Base-by-base conservation (phyloP, 331 rosid species). In the Rosa hybrid region DNA sequence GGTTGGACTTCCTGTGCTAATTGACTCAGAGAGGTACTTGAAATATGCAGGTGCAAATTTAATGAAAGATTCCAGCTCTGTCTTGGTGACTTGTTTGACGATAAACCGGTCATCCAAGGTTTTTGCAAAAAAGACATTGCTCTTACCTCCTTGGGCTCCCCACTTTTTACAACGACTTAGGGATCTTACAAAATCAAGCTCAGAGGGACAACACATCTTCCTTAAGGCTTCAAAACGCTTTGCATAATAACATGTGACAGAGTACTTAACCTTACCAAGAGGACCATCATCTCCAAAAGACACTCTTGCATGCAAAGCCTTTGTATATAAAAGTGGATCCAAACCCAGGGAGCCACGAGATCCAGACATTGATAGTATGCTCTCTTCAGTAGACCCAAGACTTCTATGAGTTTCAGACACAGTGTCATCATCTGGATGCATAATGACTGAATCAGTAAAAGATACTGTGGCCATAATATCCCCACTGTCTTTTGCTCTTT, bases 131-230 rank as follows among this genome's bases (percentile, higher is more conserved):
- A 96, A 96, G 27, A 88, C 99, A 76, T 96, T 96, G 80, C 98
- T 96, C 91, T 96, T 96, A 21, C 99, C 99, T 81, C 99, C 99
- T 84, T 93, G 97, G 87, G 99, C 98, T 78, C 97, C 89, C 99
- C 99, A 96, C 80, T 90, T 91, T 90, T 96, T 96, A 81, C 99
- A 91, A 78, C 98, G 97, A 77, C 99, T 90, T 42, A 96, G 86
- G 77, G 99, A 96, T 89, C 96, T 96, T 68, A 91, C 63, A 63
- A 79, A 96, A 78, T 96, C 94, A 0, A 91, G 90, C 89, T 96
- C 99, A 17, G 98, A 93, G 80, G 92, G 89, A 77, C 99, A 96
- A 71, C 98, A 93, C 77, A 91, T 89, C 88, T 90, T 91, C 83
- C 99, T 87, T 78, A 96, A 81, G 86, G 96, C 93, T 69, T 93